Conservation (phyloP, 139 green algal genomes). For the Micractinium sp. region DNA sequence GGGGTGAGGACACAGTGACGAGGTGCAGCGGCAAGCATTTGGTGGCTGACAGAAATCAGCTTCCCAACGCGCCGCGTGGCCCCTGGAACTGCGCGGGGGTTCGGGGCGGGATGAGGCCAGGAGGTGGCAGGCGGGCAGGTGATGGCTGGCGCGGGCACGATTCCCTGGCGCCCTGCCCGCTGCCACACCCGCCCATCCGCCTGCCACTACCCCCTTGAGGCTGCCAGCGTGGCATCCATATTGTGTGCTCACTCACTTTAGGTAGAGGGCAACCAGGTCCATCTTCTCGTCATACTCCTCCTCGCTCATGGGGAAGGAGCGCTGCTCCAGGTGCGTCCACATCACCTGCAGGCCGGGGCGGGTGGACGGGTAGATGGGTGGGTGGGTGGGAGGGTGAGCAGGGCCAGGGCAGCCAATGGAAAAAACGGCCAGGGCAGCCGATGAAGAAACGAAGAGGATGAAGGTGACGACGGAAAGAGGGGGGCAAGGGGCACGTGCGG, state of each 20-base stretch:
- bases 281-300: slow-evolving; percentile 58
- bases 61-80: neutral
- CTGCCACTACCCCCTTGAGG: no score
- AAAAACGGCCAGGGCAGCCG: no score
- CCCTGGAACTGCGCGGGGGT: neutral
- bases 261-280: slow-evolving; percentile 46
- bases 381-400: neutral
- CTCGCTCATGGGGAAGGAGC: slow-evolving; percentile 56
- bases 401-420: no score
- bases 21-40: neutral
- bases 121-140: neutral
- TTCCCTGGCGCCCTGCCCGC: no score
- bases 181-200: no score
- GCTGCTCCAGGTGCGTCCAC: slow-evolving; percentile 42
- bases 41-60: neutral
- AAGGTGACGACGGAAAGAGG: neutral
- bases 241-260: slow-evolving; percentile 24
- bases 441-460: neutral
- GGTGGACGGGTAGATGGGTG: neutral
- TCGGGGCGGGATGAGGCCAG: no score
- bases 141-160: slow-evolving; percentile 38
- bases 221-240: no score
- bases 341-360: slow-evolving; percentile 6
- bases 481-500: neutral
- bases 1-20: neutral